Conservation (phyloP, 1,139 yeast species). For the Diutina siamensis region DNA sequence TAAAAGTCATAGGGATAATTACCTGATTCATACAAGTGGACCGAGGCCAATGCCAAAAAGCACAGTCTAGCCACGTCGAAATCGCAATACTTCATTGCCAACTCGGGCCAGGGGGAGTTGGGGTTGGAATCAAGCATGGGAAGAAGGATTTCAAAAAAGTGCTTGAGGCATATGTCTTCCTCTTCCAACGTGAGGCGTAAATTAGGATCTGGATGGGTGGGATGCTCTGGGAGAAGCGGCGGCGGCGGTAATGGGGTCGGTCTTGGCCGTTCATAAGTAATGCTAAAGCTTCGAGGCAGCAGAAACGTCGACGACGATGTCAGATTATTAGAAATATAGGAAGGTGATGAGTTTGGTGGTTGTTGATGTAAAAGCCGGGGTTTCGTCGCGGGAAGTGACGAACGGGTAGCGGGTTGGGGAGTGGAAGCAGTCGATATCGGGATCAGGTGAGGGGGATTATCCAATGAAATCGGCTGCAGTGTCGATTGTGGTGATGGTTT, state of each 20-base stretch:
- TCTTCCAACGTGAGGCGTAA: slow-evolving; percentile 21
- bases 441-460: too few relatives aligned
- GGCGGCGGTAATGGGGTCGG: neutral
- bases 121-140: slow-evolving; percentile 47
- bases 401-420: too few relatives aligned
- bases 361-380: neutral
- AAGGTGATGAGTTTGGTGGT: too few relatives aligned
- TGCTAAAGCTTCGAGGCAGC: neutral
- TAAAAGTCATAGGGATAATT: slow-evolving; percentile 39
- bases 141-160: slow-evolving; percentile 38
- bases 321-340: too few relatives aligned
- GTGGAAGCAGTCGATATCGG: too few relatives aligned
- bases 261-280: neutral
- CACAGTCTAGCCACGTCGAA: slow-evolving; percentile 44
- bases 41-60: slow-evolving; percentile 40
- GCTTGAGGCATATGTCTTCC: slow-evolving; percentile 39
- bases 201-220: neutral
- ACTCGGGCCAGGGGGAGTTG: slow-evolving; percentile 46
- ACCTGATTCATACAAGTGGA: slow-evolving; percentile 37
- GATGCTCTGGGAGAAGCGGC: neutral
- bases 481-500: too few relatives aligned
- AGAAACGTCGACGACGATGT: neutral
- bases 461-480: too few relatives aligned
- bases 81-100: slow-evolving; percentile 43
- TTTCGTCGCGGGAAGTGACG: too few relatives aligned